Conservation (phyloP, 805 yeast genomes). For the Suhomyces canberraensis region DNA sequence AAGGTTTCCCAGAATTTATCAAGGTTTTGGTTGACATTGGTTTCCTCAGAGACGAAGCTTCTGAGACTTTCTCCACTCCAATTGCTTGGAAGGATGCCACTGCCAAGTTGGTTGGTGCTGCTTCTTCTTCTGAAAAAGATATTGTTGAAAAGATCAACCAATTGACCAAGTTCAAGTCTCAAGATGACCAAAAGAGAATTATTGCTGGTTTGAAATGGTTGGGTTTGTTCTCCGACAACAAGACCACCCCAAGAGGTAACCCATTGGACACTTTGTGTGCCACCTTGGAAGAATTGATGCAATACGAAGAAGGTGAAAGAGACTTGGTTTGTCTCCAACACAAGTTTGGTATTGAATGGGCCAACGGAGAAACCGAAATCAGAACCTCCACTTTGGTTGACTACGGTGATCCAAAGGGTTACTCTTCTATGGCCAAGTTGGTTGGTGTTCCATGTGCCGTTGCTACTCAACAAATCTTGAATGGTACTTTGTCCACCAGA, state of each 20-base stretch:
- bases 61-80: constrained; percentile 53
- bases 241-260: constrained; percentile 85
- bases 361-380: constrained; percentile 83
- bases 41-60: constrained; percentile 75
- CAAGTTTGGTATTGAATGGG: constrained; percentile 96
- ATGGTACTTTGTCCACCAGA: constrained; percentile 71
- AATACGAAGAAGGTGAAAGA: constrained; percentile 92
- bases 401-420: constrained; percentile 83
- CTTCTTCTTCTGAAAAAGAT: constrained; percentile 67
- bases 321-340: constrained; percentile 95
- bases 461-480: constrained; percentile 81
- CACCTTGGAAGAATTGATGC: constrained; percentile 92
- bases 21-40: constrained; percentile 94
- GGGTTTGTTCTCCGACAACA: constrained; percentile 77
- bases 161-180: constrained; percentile 76
- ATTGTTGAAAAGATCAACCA: constrained; percentile 70
- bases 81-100: constrained; percentile 88
- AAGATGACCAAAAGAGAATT: constrained; percentile 81
- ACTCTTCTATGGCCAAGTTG: constrained; percentile 97
- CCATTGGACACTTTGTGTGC: constrained; percentile 97
- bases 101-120: constrained; percentile 69
- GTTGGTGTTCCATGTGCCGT: constrained; percentile 99
- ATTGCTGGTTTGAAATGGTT: constrained; percentile 90
- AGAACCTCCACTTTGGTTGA: constrained; percentile 96
- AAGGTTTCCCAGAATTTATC: constrained; percentile 98